Evolutionary conservation across 2,329 filamentous ascomycete genomes (phyloP).

Genomic region (Mollisiaceae sp.): DNA sequence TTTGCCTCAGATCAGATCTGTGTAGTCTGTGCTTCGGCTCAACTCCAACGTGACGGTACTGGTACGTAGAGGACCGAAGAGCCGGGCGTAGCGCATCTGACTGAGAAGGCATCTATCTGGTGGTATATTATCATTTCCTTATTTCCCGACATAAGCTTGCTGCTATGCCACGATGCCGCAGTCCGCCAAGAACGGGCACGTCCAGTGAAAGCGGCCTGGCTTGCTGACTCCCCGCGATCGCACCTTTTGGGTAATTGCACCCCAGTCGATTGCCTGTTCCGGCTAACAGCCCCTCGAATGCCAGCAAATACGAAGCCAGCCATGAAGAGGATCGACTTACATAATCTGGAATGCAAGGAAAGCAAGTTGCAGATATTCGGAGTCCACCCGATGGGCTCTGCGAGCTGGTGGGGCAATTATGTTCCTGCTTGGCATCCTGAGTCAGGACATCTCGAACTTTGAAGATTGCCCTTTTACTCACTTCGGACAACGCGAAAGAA

Average conservation of each 20-base stretch:
- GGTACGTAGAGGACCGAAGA: too few relatives aligned
- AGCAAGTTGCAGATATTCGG: background rate
- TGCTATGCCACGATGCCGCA: background rate
- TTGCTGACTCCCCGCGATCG: background rate
- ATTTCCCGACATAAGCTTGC: background rate
- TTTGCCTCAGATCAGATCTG: too few relatives aligned
- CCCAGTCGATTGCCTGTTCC: slow-evolving; percentile 19
- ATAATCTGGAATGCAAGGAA: slow-evolving; percentile 12
- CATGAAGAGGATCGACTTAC: slow-evolving; percentile 13
- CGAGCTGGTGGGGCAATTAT: background rate
- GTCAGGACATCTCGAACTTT: slow-evolving; percentile 2
- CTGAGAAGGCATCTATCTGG: too few relatives aligned
- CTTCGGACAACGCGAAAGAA: slow-evolving; percentile 6
- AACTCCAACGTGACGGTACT: too few relatives aligned
- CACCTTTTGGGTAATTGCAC: slow-evolving; percentile 13
- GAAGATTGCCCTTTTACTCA: background rate
- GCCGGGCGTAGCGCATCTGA: background rate
- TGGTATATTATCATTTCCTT: background rate
- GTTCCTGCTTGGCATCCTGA: slow-evolving; percentile 2
- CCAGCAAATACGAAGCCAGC: slow-evolving; percentile 8
- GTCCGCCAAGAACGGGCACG: background rate
- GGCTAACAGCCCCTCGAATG: slow-evolving; percentile 6
- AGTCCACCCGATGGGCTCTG: background rate
- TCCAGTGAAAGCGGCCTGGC: background rate
- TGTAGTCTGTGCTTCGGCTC: too few relatives aligned